phyloP scores from a whole-genome alignment of 345 rosid genomes.

The Rhizophora mangle region DNA sequence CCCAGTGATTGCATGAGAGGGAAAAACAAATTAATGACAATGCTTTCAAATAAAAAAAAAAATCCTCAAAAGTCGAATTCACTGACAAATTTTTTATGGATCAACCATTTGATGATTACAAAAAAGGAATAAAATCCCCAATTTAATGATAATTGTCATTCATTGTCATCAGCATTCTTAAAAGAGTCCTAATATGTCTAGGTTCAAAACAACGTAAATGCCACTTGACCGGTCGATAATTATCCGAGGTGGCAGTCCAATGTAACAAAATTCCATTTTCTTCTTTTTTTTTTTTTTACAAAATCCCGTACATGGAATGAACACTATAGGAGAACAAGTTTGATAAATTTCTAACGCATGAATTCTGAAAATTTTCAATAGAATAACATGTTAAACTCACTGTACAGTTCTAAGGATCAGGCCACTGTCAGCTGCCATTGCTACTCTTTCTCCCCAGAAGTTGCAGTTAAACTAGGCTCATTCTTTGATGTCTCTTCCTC shows the following conservation, averaged over 20 bases:
- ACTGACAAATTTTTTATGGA: neutral
- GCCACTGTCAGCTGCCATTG: constrained; percentile 23
- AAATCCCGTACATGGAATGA: constrained; percentile 29
- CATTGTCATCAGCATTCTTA: constrained; percentile 18
- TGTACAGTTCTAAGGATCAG: constrained; percentile 44
- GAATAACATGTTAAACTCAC: constrained; percentile 52
- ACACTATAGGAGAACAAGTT: constrained; percentile 24
- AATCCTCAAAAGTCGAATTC: neutral
- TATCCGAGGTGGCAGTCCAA: constrained; percentile 22
- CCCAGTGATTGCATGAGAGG: no score
- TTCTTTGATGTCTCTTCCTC: constrained; percentile 11
- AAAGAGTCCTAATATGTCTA: constrained; percentile 21
- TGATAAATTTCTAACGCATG: constrained; percentile 20
- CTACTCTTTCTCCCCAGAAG: constrained; percentile 20
- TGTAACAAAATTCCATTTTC: constrained; percentile 18
- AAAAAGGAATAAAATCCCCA: constrained; percentile 7
- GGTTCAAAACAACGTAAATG: constrained; percentile 20
- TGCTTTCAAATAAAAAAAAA: neutral
- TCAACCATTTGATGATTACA: neutral
- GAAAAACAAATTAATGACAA: neutral
- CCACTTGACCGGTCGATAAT: constrained; percentile 23
- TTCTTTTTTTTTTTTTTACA: constrained; percentile 3
- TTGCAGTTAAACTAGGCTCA: constrained; percentile 7
- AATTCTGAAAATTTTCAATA: constrained; percentile 25
- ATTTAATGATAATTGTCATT: constrained; percentile 10